Evolutionary conservation across 371 early-diverging fungal genomes (phyloP).

Genomic region (Rhizopus arrhizus): DNA sequence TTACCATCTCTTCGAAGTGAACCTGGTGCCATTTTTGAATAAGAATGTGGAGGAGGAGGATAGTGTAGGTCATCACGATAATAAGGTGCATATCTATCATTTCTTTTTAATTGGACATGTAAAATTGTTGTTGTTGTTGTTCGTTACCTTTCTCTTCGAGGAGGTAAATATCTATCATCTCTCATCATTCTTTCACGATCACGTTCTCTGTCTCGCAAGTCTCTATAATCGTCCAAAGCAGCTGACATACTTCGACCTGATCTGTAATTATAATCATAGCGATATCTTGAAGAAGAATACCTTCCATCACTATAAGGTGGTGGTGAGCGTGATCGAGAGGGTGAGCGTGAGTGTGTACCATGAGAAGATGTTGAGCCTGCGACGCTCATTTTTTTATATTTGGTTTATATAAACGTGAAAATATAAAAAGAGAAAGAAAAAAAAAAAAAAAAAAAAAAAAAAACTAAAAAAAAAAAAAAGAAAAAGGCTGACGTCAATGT

Average conservation of each 20-base stretch:
- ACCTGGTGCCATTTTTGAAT: slow-evolving; percentile 34
- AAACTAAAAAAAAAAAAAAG: not conserved
- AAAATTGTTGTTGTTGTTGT: not conserved
- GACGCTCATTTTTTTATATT: slow-evolving; percentile 44
- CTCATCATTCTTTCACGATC: slow-evolving; percentile 49
- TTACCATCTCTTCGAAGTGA: slow-evolving; percentile 47
- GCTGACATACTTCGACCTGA: slow-evolving; percentile 42
- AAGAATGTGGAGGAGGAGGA: slow-evolving; percentile 37
- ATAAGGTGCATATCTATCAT: slow-evolving; percentile 48
- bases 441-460: not conserved
- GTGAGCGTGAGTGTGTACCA: slow-evolving; percentile 51
- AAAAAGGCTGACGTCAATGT: slow-evolving; percentile 20
- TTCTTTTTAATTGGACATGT: slow-evolving; percentile 18
- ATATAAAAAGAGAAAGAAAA: slow-evolving; percentile 7
- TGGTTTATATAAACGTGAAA: slow-evolving; percentile 3
- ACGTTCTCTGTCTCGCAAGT: slow-evolving; percentile 54
- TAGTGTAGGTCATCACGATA: slow-evolving; percentile 53
- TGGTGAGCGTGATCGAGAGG: slow-evolving; percentile 54
- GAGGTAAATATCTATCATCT: slow-evolving; percentile 46
- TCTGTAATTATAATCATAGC: slow-evolving; percentile 49
- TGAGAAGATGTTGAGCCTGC: slow-evolving; percentile 57
- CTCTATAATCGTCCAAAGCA: slow-evolving; percentile 51
- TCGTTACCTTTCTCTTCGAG: slow-evolving; percentile 35
- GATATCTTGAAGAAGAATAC: slow-evolving; percentile 44
- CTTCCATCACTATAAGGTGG: slow-evolving; percentile 46